Conservation (phyloP, 2,329 filamentous ascomycete genomes). For the Fusarium hainanense region DNA sequence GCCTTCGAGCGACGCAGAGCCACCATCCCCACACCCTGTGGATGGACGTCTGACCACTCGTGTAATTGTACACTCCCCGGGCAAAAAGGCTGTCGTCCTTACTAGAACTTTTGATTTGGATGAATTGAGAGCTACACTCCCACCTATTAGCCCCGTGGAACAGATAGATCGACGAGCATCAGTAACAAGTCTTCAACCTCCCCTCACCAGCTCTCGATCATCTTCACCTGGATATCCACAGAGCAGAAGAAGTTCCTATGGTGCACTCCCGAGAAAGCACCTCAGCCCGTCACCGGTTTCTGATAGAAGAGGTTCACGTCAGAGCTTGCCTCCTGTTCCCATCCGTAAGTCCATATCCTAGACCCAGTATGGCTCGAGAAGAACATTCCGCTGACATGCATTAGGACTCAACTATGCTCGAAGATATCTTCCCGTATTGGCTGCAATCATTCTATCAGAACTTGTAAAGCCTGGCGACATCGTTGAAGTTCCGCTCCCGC, state of each 20-base stretch:
- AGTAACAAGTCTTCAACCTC: conserved; percentile 19
- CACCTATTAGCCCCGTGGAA: conserved; percentile 46
- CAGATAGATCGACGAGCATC: conserved; percentile 29
- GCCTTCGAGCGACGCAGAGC: conserved; percentile 13
- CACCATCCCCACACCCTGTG: conserved; percentile 27
- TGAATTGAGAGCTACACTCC: conserved; percentile 59
- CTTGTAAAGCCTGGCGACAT: conserved; percentile 63
- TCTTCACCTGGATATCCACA: conserved; percentile 9
- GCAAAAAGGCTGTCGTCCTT: conserved; percentile 60
- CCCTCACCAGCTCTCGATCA: conserved; percentile 4
- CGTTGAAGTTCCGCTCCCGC: conserved; percentile 68
- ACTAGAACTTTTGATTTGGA: conserved; percentile 63
- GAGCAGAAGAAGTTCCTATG: conserved; percentile 33
- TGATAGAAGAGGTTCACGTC: conserved; percentile 28
- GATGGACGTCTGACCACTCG: conserved; percentile 43
- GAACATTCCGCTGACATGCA: conserved; percentile 10
- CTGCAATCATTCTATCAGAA: conserved; percentile 65
- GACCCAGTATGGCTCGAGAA: background rate
- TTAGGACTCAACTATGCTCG: conserved; percentile 50
- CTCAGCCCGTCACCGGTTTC: background rate
- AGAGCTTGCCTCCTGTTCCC: conserved; percentile 25
- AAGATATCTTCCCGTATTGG: conserved; percentile 62
- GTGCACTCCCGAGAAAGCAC: background rate
- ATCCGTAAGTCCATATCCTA: conserved; percentile 39
- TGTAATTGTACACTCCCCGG: conserved; percentile 48